These are phyloP conservation scores for Wickerhamiella bombiphila DNA, from an alignment of 805 yeast species.

Conservation along the genomic window DNA sequence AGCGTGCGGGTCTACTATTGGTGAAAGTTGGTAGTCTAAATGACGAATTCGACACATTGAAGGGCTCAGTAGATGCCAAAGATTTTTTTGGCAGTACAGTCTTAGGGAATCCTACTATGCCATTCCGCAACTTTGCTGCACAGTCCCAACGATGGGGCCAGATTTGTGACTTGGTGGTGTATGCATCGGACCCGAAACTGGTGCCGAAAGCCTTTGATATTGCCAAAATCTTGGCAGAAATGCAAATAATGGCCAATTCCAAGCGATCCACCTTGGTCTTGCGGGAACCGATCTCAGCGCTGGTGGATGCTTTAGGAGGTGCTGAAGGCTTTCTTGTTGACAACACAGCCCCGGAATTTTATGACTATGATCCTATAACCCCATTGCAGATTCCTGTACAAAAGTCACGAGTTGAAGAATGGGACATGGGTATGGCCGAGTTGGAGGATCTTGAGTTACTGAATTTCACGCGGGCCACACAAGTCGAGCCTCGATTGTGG, in stretches of 20 bases:
- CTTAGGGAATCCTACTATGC: background rate
- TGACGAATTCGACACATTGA: too few relatives aligned
- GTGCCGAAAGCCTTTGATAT: background rate
- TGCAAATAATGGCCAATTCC: background rate
- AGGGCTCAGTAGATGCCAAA: too few relatives aligned
- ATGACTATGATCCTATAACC: too few relatives aligned
- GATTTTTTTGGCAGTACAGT: too few relatives aligned
- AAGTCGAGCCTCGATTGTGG: slow-evolving; percentile 39
- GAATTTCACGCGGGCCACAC: slow-evolving; percentile 1
- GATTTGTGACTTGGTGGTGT: slow-evolving; percentile 64
- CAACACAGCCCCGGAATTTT: too few relatives aligned
- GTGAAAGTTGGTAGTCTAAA: too few relatives aligned
- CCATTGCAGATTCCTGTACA: too few relatives aligned
- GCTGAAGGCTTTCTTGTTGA: too few relatives aligned
- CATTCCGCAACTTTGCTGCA: slow-evolving; percentile 64
- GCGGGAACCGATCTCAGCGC: background rate
- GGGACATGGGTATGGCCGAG: slow-evolving; percentile 25
- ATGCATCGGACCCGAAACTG: slow-evolving; percentile 33
- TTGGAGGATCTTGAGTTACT: slow-evolving; percentile 11
- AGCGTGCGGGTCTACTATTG: too few relatives aligned
- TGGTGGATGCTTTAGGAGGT: too few relatives aligned
- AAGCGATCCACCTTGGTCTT: background rate
- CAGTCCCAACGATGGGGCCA: slow-evolving; percentile 71
- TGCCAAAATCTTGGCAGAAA: slow-evolving; percentile 1
- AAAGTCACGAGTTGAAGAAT: too few relatives aligned